phyloP scores from a whole-genome alignment of 176 grass and related monocot species.

The Zoysia japonica region DNA sequence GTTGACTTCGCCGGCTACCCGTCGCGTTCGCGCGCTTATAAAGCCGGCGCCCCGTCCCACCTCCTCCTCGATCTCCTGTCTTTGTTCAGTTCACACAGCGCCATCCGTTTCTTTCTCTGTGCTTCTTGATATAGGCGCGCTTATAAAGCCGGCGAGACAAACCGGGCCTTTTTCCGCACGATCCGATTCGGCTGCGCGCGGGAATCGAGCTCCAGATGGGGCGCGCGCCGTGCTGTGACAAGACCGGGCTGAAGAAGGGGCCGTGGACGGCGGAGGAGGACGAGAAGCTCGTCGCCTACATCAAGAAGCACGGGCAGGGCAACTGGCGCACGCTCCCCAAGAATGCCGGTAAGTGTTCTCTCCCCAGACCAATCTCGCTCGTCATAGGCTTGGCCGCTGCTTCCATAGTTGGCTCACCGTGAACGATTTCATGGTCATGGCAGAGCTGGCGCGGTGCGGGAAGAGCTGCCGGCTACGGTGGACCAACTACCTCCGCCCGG shows the following conservation, averaged over 20 bases:
- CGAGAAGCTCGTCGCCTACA: slow-evolving; percentile 90
- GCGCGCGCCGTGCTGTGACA: slow-evolving; percentile 89
- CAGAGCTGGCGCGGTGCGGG: slow-evolving; percentile 84
- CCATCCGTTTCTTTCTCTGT: too few species aligned
- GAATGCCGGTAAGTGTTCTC: slow-evolving; percentile 68
- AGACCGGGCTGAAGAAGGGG: slow-evolving; percentile 83
- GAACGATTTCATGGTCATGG: neutral
- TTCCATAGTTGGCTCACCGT: neutral
- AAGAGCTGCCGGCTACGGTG: slow-evolving; percentile 98
- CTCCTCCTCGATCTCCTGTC: neutral
- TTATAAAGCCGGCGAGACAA: too few species aligned
- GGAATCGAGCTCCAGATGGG: slow-evolving; percentile 47
- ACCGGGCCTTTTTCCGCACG: slow-evolving; percentile 27
- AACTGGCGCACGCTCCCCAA: slow-evolving; percentile 93
- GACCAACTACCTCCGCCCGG: slow-evolving; percentile 91
- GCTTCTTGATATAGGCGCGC: too few species aligned
- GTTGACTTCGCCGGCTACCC: slow-evolving; percentile 53
- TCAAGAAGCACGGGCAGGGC: slow-evolving; percentile 80
- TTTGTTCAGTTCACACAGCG: neutral
- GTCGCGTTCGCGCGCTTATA: slow-evolving; percentile 50
- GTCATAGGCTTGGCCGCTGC: too few species aligned
- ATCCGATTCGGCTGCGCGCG: too few species aligned
- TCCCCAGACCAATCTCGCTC: too few species aligned
- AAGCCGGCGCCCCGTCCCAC: slow-evolving; percentile 42
- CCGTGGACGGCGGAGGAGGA: slow-evolving; percentile 95